phyloP scores from a whole-genome alignment of 164 flowering plant species.

The Warburgia ugandensis region DNA sequence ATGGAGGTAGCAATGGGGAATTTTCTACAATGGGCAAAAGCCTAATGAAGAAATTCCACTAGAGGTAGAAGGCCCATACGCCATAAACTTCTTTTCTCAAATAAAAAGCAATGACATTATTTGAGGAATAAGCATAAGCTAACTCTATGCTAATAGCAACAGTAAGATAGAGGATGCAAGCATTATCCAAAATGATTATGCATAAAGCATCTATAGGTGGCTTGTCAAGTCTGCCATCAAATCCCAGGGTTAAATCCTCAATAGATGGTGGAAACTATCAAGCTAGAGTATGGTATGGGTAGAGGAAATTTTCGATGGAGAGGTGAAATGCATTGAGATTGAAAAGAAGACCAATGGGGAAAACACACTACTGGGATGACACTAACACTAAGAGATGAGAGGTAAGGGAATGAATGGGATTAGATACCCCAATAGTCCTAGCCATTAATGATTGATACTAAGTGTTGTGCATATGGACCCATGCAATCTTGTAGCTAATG shows the following conservation, averaged over 20 bases:
- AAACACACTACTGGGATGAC: no score
- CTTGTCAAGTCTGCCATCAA: neutral
- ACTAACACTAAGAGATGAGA: no score
- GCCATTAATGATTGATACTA: no score
- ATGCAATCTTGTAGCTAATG: no score
- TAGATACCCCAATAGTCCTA: no score
- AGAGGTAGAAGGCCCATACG: neutral
- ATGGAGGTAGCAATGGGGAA: neutral
- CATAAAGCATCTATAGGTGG: neutral
- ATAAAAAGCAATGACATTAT: slow-evolving; percentile 1
- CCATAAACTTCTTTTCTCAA: slow-evolving; percentile 1
- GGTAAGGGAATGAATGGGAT: no score
- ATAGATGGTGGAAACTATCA: no score
- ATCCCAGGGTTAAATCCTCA: no score
- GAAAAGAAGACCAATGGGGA: no score
- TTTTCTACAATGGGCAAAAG: no score
- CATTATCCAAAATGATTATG: neutral
- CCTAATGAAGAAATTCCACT: no score
- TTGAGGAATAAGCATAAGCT: neutral
- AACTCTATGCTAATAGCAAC: neutral
- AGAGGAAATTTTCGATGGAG: neutral
- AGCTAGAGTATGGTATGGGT: neutral
- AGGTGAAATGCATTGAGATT: neutral
- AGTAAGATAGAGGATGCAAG: neutral
- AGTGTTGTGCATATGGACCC: no score